These are phyloP conservation scores for Geranium incanum DNA, from an alignment of 441 rosid genomes.

Conservation along the genomic window DNA sequence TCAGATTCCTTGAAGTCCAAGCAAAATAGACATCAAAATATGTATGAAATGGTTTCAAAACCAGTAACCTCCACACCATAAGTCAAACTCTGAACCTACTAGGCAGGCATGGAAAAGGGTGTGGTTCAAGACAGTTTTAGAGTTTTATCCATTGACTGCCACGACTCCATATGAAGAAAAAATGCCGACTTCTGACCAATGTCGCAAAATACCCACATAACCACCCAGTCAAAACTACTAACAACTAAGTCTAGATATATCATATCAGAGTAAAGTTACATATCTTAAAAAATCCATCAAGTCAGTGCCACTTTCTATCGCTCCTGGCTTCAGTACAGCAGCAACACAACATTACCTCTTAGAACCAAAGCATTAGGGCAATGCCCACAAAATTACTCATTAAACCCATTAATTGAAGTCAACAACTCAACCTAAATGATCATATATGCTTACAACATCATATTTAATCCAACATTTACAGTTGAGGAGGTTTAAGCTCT, in stretches of 20 bases:
- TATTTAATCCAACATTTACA: background rate
- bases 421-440: background rate
- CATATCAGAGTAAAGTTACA: background rate
- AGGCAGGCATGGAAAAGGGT: background rate
- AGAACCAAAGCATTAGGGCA: background rate
- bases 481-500: background rate
- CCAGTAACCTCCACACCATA: background rate
- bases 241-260: background rate
- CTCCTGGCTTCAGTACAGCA: background rate
- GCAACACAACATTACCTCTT: background rate
- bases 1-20: background rate
- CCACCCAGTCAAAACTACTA: background rate
- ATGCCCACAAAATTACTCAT: background rate
- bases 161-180: background rate
- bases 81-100: background rate
- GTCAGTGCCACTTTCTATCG: background rate
- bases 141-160: background rate
- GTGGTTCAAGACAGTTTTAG: background rate
- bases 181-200: too few species aligned
- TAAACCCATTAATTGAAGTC: background rate
- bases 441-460: background rate
- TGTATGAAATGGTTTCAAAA: background rate
- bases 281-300: background rate
- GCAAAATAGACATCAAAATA: background rate
- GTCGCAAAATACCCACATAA: background rate